Base-by-base conservation (phyloP, 306 rosid genomes). In the Luffa aegyptiaca region DNA sequence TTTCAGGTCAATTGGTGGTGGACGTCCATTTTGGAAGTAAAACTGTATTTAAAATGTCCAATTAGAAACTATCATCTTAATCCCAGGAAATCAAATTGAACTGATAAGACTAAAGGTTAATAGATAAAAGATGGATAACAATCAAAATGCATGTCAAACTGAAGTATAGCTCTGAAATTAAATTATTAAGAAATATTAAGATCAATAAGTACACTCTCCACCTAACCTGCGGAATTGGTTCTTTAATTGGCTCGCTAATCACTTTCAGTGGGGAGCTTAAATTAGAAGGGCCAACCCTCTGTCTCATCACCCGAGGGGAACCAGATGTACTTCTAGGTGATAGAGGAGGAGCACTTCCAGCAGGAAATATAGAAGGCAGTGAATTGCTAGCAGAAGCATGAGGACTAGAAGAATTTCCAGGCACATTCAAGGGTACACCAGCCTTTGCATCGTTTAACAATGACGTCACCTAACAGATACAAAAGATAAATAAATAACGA, bases 301-400 rank as follows among this genome's bases (percentile, higher is more conserved):
- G 98, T 84, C 90, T 96, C 90, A 89, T 89, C 80, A 90, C 48
- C 77, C 99, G 97, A 82, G 99, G 99, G 85, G 99, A 96, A 71
- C 99, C 98, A 20, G 98, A 84, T 62, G 88, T 63, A 83, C 99
- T 96, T 80, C 99, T 89, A 0, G 99, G 99, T 31, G 99, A 96
- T 64, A 96, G 86, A 37, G 99, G 99, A 3, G 99, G 99, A 39
- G 96, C 99, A 86, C 96, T 93, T 80, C 99, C 99, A 1, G 99
- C 99, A 44, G 98, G 98, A 90, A 96, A 96, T 96, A 96, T 91
- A 76, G 99, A 96, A 52, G 99, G 99, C 89, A 96, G 83, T 41
- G 98, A 81, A 87, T 80, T 91, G 93, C 86, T 85, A 3, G 86
- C 65, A 80, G 77, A 75, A 35, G 97, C 93, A 90, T 88, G 97